Evolutionary conservation across 2,329 filamentous ascomycete genomes (phyloP), one percentile per base, ranked within the genome.

Genomic region (Epichloe typhina): DNA sequence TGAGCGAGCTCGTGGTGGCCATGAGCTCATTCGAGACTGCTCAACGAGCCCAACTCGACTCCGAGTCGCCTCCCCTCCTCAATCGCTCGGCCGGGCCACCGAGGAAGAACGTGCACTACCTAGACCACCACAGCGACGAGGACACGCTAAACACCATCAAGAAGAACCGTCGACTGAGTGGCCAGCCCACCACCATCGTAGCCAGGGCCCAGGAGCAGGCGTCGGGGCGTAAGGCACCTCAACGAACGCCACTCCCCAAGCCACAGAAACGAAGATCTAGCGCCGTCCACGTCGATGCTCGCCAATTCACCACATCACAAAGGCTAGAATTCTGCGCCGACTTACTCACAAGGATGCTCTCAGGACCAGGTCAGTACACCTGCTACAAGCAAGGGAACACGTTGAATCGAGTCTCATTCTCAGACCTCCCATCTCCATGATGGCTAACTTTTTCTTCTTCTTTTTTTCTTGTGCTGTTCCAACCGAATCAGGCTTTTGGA

Each of bases 1-100:
- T 83, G 6, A 80, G 76, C 54, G 79, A 82, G 61, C 70, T 83
- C 5, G 79, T 83, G 0, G 72, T 83, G 2, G 69, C 75, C 12
- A 81, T 83, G 77, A 80, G 76, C 60, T 73, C 75, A 19, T 66
- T 79, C 51, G 72, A 77, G 46, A 54, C 62, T 3, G 63, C 64
- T 9, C 66, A 64, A 42, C 55, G 55, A 7, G 45, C 51, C 4
- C 50, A 6, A 4, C 26, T 45, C 33, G 56, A 64, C 21, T 60
- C 62, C 26, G 38, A 46, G 26, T 53, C 51, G 3, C 43, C 44
- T 37, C 54, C 54, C 5, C 17, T 57, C 13, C 33, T 50, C 17
- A 52, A 44, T 17, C 41, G 56, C 11, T 51, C 59, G 3, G 38
- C 58, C n/a, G 53, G 46, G 42, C 58, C 54, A 52, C 58, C 61